Base-by-base conservation (phyloP, 2,329 filamentous ascomycete genomes). In the Elsinoe necatrix region DNA sequence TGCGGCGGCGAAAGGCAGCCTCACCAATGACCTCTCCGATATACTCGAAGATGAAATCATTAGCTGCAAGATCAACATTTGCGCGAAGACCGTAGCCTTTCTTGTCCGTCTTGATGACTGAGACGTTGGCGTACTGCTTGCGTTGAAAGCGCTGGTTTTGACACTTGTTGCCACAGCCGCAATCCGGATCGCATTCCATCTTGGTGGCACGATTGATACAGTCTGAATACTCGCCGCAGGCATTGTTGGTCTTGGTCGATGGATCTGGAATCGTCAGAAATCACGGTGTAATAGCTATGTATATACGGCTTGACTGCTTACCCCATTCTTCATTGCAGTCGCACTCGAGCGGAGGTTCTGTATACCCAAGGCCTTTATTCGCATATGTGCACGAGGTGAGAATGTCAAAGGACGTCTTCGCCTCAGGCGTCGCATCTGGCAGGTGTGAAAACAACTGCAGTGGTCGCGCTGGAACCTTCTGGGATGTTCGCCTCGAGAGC, bases 161-260 rank as follows among this genome's bases (percentile, higher is more conserved):
- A 71, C 93, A 98, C 50, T 82, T 83, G 35, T 82, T 76, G 56
- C 91, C 91, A 71, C 93, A 98, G 67, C 89, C 88, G 72, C 91
- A 93, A 63, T 91, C 86, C 60, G 83, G 83, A 34, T 88, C 80
- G 69, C 93, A 98, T 74, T 98, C 93, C 82, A 97, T 95, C 72
- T 96, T 97, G 58, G 92, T 97, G 58, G 89, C 88, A 66, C 93
- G 87, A 72, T 98, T 98, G 77, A 98, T 98, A 73, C 93, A 98
- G 71, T 97, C 92, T 14, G 91, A 95, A 71, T 96, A 89, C 66
- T 96, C 91, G 62, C 89, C 92, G 71, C 93, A 98, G 51, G 93
- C 91, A 72, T 85, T 73, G 70, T 98, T 98, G 57, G 67, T 71
- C 60, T 73, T 72, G 21, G 73, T 72, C 16, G 72, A 66, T 54